Percentiles rank a stretch among this genome's conserved stretches.
phyloP scores from a whole-genome alignment of 352 stramenopile species.

The Pythium chondricola region DNA sequence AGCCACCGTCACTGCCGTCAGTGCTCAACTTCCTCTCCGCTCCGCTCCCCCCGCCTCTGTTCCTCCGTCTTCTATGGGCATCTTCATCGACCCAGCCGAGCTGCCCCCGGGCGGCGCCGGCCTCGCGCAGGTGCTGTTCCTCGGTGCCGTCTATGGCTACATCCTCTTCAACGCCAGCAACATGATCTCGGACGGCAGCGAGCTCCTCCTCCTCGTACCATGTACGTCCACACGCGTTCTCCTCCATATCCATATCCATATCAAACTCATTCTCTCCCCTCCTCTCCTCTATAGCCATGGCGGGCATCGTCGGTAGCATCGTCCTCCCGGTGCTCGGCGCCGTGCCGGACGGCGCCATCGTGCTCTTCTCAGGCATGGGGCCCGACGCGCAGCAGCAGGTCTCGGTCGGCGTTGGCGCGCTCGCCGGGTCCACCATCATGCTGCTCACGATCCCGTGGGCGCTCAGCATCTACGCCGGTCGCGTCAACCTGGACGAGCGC shows the following conservation, averaged over 20 bases:
- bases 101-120: slow-evolving; percentile 73
- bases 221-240: slow-evolving; percentile 20
- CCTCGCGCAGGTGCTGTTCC: slow-evolving; percentile 90
- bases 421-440: slow-evolving; percentile 99
- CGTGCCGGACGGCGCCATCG: slow-evolving; percentile 96
- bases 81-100: slow-evolving; percentile 87
- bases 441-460: slow-evolving; percentile 98
- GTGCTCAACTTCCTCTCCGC: slow-evolving; percentile 16
- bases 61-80: slow-evolving; percentile 2
- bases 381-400: slow-evolving; percentile 94
- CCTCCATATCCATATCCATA: not conserved
- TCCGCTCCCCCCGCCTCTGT: not conserved
- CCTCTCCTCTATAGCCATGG: slow-evolving; percentile 40
- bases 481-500: slow-evolving; percentile 91
- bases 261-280: not conserved
- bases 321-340: slow-evolving; percentile 96
- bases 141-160: slow-evolving; percentile 95
- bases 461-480: slow-evolving; percentile 89
- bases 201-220: slow-evolving; percentile 96
- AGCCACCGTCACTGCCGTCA: slow-evolving; percentile 1
- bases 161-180: slow-evolving; percentile 96
- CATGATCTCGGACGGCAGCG: slow-evolving; percentile 97
- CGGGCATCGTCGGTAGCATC: slow-evolving; percentile 94
- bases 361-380: slow-evolving; percentile 95
- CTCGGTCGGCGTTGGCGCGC: slow-evolving; percentile 94